Base-by-base conservation (phyloP, 2,329 filamentous ascomycete genomes). In the Lasiodiplodia citricola region DNA sequence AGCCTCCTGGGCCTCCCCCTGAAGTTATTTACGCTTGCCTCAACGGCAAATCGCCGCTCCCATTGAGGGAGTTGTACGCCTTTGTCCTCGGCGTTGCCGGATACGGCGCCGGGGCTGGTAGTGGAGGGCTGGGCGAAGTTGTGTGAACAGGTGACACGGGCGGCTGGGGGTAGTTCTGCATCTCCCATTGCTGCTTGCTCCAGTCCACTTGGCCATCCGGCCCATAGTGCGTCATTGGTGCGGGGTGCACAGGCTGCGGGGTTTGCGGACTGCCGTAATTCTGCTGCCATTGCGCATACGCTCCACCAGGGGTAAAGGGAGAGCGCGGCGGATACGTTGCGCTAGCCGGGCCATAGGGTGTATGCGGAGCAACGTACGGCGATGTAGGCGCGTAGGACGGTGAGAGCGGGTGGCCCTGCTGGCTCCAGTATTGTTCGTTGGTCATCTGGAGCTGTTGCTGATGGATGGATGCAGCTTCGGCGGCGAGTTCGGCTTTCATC, bases 231-330 rank as follows among this genome's bases (percentile, higher is more conserved):
- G 47, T 60, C 51, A 11, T 47, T 47, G 63, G 50, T 37, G 63
- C 51, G 3, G 63, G n/a, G 8, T 44, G 63, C 7, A 37, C 35
- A 3, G 50, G 35, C 23, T 31, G 35, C 5, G 66, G 56, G 14
- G 28, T 58, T 28, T 58, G 54, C 11, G 64, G 64, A 16, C 25
- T 44, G 44, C 56, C 66, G 47, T 68, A 80, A 76, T 79, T 79
- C 67, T 79, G 78, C 71, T 80, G 78, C 79, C 79, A 80, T 70
- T 80, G 78, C 52, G 80, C 73, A 44, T 80, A 79, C 76, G 66
- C 76, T 75, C 69, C 75, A 69, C 66, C 75, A 72, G 70, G 74
- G 70, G 25, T 76, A 74, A 0, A 75, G 73, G 35, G 70, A 68
- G 67, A 69, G 38, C 38, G 64, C 63, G 2, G 73, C 73, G 50